Base-by-base conservation (phyloP, 441 rosid genomes). In the Breynia disticha region DNA sequence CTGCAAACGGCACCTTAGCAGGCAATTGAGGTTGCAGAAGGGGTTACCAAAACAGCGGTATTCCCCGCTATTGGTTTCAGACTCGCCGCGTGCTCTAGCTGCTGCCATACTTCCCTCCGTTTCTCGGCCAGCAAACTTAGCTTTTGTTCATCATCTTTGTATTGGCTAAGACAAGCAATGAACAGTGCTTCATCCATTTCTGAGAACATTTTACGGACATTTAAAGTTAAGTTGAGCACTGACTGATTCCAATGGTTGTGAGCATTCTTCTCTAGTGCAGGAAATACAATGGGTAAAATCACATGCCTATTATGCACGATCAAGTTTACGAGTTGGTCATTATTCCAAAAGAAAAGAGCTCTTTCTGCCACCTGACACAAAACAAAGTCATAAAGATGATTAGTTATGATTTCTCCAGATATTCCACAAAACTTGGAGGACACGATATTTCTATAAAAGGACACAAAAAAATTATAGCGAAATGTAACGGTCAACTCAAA, bases 301-400 rank as follows among this genome's bases (percentile, higher is more conserved):
- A 74, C 81, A 59, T 72, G 82, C 67, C 87, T 69, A 64, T 81
- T 81, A 32, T 79, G 91, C n/a, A 75, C 80, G 42, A 83, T 76
- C 69, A 87, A 67, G 74, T 79, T 77, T 24, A 84, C 79, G 7
- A 87, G 77, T 66, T 90, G 97, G 71, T 84, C 97, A 1, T 90
- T 90, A 83, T 84, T 90, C 97, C 96, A 90, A 56, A 87, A 67
- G 73, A 90, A 81, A 16, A 90, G 74, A 52, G 96, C 82, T 67
- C 96, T 81, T 76, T 90, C 97, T 17, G 97, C 89, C 44, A 90
- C 96, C 97, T 90, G 80, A 64, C 61, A 67, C 37, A 52, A 49
- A 16, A 24, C 5, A 2, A 6, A 37, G 41, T 37, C 6, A 37
- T 37, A 37, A 37, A 37, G 41, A 37, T 11, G 7, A n/a, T n/a